Percentiles rank a stretch among this genome's conserved stretches.
phyloP scores from a whole-genome alignment of 2,329 filamentous ascomycete genomes.

The Talaromyces sp. region DNA sequence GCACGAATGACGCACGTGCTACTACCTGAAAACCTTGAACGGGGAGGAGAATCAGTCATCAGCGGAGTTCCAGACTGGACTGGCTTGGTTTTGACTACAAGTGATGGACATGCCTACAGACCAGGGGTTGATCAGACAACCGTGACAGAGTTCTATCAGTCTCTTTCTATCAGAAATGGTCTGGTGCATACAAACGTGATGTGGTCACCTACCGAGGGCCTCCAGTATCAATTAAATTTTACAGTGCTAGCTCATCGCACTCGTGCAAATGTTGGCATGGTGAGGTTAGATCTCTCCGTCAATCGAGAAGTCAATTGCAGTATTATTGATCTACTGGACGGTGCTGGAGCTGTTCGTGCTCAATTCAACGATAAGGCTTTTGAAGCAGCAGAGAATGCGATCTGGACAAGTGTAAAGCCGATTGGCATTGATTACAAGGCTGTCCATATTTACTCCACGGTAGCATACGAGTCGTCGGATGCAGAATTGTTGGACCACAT shows the following conservation, averaged over 20 bases:
- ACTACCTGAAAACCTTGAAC: conserved; percentile 16
- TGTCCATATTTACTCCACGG: conserved; percentile 17
- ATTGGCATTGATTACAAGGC: conserved; percentile 10
- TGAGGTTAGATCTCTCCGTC: conserved; percentile 13
- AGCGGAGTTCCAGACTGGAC: conserved; percentile 22
- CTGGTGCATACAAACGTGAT: conserved; percentile 18
- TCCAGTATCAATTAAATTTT: conserved; percentile 19
- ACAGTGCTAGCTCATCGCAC: conserved; percentile 19
- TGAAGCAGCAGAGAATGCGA: conserved; percentile 10
- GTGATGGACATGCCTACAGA: conserved; percentile 11
- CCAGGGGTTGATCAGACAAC: conserved; percentile 16
- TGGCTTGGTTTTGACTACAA: conserved; percentile 14
- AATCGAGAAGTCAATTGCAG: not conserved
- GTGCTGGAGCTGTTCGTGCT: conserved; percentile 19
- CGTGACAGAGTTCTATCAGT: conserved; percentile 17
- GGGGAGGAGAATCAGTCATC: conserved; percentile 20
- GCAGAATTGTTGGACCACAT: not conserved
- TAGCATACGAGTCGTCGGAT: not conserved
- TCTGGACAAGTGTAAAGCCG: conserved; percentile 20
- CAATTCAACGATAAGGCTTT: conserved; percentile 13
- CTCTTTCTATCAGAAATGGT: conserved; percentile 19
- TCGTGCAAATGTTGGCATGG: conserved; percentile 16
- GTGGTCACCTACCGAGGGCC: conserved; percentile 7
- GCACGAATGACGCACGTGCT: conserved; percentile 13
- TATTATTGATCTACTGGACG: conserved; percentile 18